Base-by-base conservation (phyloP, 768 basidiomycete species). In the Tricholoma hemisulphureum region DNA sequence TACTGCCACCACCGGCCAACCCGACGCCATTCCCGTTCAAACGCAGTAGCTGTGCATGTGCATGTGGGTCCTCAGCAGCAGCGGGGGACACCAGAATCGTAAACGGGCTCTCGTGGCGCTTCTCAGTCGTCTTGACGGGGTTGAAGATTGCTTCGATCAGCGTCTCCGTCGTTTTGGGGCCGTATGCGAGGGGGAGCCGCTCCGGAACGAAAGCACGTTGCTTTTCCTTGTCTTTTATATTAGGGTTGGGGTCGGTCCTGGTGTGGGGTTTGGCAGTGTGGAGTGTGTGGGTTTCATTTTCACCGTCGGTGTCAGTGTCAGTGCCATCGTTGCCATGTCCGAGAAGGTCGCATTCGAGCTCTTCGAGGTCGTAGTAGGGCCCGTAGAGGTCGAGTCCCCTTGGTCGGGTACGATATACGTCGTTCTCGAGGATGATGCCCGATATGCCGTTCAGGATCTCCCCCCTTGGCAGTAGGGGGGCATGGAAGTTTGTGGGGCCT, bases 91-190 rank as follows among this genome's bases (percentile, higher is more conserved):
- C 68, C 52, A 73, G 76, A 10, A 75, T 61, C 34, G 78, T 80
- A 59, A 82, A 80, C 14, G 79, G 80, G 37, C 69, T 73, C 57
- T 77, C 74, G 32, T 70, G 65, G 16, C 63, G 63, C 60, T 63
- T 65, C 39, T 78, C 75, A 1, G 73, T 74, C 8, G 81, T 81
- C 2, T 77, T 79, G 2, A 78, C 77, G 2, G 91, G 90, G 63
- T 93, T 93, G 68, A 93, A 93, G 23, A 93, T 68, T 5, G 88
- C 84, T 55, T 93, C 91, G 65, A 92, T 91, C 39, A 93, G 77
- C 34, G 77, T 77, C 67, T 89, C 89, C 0, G 89, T 91, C 13
- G 84, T 83, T 51, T 81, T 81, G 2, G 85, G 80, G 1, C 87
- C 85, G 59, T 81, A 78, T 3, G 82, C 80, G 16, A 73, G 66